Evolutionary conservation across 352 stramenopile species (phyloP).

Genomic region (Phytopythium kandeliae): DNA sequence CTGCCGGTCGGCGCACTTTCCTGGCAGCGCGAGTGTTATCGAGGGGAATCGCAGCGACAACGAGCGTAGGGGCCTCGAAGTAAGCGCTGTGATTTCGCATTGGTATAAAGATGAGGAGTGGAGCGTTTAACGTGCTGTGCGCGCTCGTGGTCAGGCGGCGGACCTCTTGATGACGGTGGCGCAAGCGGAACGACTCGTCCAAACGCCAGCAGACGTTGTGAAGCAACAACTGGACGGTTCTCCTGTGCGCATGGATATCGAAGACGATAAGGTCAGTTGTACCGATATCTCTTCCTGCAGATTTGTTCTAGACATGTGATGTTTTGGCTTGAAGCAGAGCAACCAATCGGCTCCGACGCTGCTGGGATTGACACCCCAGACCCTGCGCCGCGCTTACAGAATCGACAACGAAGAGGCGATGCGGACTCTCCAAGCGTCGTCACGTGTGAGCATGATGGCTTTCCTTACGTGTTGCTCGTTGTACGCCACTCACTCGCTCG

Average conservation of each 20-base stretch:
- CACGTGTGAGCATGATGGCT: constrained; percentile 14
- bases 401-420: constrained; percentile 12
- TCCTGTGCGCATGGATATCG: neutral
- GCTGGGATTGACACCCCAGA: constrained; percentile 17
- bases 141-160: constrained; percentile 4
- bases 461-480: neutral
- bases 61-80: neutral
- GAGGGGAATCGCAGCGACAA: neutral
- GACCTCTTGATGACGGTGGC: constrained; percentile 26
- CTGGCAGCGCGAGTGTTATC: neutral
- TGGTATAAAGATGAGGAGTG: neutral
- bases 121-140: too few relatives aligned
- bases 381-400: constrained; percentile 13
- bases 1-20: neutral
- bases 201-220: constrained; percentile 1
- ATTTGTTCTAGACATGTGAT: neutral
- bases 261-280: neutral
- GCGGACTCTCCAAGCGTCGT: constrained; percentile 12
- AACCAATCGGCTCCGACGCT: constrained; percentile 2
- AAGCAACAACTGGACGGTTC: neutral
- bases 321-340: neutral
- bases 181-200: constrained; percentile 24
- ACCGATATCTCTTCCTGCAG: too few relatives aligned
- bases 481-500: neutral
- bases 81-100: neutral